Evolutionary conservation across 1,284 basidiomycete species (phyloP).

Genomic region (Marasmius sp.): DNA sequence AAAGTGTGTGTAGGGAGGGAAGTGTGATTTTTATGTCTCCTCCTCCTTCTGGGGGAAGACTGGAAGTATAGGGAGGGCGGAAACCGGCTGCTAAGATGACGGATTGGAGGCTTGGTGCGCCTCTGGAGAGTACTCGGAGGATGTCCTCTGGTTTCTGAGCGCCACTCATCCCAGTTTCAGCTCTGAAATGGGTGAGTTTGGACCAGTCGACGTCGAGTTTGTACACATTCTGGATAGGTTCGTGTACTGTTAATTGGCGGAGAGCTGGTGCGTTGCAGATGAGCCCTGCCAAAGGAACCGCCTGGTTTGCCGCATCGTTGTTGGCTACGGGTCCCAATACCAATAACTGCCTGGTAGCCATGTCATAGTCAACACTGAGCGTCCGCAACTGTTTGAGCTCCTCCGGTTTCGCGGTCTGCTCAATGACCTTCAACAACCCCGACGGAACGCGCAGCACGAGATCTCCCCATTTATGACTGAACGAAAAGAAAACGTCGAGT

Average conservation of each 20-base stretch:
- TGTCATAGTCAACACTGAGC: background rate
- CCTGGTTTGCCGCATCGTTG: background rate
- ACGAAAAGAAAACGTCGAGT: background rate
- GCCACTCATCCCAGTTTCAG: background rate
- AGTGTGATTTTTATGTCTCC: background rate
- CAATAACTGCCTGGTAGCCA: background rate
- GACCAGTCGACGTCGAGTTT: background rate
- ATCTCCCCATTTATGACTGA: background rate
- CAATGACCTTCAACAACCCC: background rate
- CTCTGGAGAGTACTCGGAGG: background rate
- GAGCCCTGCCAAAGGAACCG: background rate
- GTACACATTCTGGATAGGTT: conserved; percentile 1
- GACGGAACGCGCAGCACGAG: background rate
- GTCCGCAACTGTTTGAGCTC: background rate
- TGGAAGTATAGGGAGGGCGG: background rate
- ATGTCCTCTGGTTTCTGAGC: background rate
- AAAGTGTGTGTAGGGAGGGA: background rate
- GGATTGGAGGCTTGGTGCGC: background rate
- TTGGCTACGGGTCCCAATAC: background rate
- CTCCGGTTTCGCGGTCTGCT: background rate
- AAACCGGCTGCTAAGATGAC: background rate
- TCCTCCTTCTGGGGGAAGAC: background rate
- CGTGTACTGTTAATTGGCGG: background rate
- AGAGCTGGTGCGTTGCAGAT: background rate
- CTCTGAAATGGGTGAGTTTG: conserved; percentile 2